Evolutionary conservation across 805 yeast species (phyloP).

Genomic region (Metschnikowia noctiluminum): DNA sequence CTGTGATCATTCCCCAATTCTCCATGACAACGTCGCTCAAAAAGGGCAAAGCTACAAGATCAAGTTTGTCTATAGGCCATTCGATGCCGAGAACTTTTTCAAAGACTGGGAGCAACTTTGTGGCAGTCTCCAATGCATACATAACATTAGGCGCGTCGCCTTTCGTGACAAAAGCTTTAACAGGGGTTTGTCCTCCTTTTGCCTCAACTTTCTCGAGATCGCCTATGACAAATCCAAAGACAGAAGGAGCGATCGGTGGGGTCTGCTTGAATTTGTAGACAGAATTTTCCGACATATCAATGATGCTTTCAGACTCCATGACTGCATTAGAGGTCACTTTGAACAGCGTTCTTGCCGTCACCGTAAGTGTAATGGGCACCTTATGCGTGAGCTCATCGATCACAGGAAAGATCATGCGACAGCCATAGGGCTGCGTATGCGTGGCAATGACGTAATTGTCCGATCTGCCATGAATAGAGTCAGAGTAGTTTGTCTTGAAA

Average conservation of each 20-base stretch:
- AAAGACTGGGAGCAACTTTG: slow-evolving; percentile 46
- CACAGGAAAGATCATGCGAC: slow-evolving; percentile 63
- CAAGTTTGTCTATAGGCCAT: slow-evolving; percentile 64
- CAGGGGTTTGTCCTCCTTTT: slow-evolving; percentile 28
- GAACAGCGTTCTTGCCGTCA: slow-evolving; percentile 45
- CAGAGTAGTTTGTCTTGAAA: slow-evolving; percentile 63
- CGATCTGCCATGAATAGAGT: slow-evolving; percentile 45
- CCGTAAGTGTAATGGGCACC: slow-evolving; percentile 46
- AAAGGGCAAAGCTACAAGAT: slow-evolving; percentile 66
- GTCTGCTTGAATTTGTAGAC: slow-evolving; percentile 47
- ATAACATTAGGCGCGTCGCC: slow-evolving; percentile 48
- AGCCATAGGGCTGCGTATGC: slow-evolving; percentile 68
- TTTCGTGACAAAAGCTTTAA: slow-evolving; percentile 53
- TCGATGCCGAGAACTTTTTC: slow-evolving; percentile 40
- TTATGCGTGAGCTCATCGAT: slow-evolving; percentile 62
- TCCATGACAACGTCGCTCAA: slow-evolving; percentile 79
- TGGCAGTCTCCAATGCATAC: slow-evolving; percentile 49
- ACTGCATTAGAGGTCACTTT: slow-evolving; percentile 52
- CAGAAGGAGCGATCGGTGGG: slow-evolving; percentile 58
- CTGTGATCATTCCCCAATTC: slow-evolving; percentile 67
- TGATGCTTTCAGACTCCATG: slow-evolving; percentile 19
- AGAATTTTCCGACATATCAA: slow-evolving; percentile 24
- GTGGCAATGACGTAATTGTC: slow-evolving; percentile 59
- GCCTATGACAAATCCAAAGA: slow-evolving; percentile 68
- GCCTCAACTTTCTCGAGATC: slow-evolving; percentile 48